Conservation (phyloP, 768 basidiomycete genomes). For the Peribolospora baueri region DNA sequence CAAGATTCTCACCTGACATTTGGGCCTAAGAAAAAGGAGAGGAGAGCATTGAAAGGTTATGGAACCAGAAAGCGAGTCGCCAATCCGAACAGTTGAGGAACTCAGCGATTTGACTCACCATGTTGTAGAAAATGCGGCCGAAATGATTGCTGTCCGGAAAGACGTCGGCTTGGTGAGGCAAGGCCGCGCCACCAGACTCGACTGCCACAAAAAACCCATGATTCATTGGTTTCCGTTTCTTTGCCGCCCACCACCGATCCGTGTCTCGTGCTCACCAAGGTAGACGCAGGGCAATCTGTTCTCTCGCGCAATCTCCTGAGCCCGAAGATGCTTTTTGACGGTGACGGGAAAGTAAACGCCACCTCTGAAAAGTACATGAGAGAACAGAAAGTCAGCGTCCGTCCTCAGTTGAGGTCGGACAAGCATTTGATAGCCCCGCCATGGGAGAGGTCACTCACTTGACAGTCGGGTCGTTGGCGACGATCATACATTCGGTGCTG, state of each 20-base stretch:
- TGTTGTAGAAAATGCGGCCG: slow-evolving; percentile 89
- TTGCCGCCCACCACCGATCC: too few species aligned
- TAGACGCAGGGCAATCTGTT: slow-evolving; percentile 77
- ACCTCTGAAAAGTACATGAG: neutral
- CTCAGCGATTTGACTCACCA: slow-evolving; percentile 30
- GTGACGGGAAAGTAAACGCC: slow-evolving; percentile 10
- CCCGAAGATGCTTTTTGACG: slow-evolving; percentile 88
- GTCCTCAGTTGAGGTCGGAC: neutral
- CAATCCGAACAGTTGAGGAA: neutral
- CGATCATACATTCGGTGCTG: slow-evolving; percentile 61
- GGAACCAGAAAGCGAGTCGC: neutral
- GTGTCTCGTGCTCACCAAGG: slow-evolving; percentile 34
- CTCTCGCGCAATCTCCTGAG: slow-evolving; percentile 82
- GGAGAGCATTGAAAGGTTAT: neutral
- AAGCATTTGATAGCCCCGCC: slow-evolving; percentile 14
- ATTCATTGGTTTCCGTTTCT: neutral
- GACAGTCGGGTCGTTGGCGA: slow-evolving; percentile 84
- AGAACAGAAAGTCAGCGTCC: neutral
- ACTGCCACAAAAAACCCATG: slow-evolving; percentile 27
- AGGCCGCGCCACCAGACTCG: slow-evolving; percentile 77
- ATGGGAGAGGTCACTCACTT: slow-evolving; percentile 42
- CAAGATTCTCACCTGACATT: slow-evolving; percentile 29
- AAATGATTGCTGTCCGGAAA: slow-evolving; percentile 92
- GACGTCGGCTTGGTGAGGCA: slow-evolving; percentile 77
- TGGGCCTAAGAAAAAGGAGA: slow-evolving; percentile 33